These are phyloP conservation scores for Euphorbia corollata DNA, from an alignment of 441 rosid genomes.

Conservation along the genomic window DNA sequence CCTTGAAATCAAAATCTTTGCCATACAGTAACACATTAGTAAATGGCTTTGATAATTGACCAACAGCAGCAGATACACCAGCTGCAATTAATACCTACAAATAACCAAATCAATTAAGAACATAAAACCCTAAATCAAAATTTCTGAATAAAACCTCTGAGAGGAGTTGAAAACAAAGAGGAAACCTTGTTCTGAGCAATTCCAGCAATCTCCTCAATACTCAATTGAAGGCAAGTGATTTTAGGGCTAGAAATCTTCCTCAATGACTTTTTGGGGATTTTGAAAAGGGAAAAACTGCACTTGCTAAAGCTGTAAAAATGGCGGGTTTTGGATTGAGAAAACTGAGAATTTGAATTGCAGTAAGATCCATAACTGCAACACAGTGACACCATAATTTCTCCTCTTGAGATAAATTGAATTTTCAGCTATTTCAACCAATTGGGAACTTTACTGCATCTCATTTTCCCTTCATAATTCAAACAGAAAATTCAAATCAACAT, in stretches of 20 bases:
- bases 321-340: neutral
- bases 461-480: no score
- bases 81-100: conserved; percentile 67
- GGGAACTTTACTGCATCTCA: neutral
- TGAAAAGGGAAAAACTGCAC: conserved; percentile 1
- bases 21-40: conserved; percentile 49
- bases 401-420: neutral
- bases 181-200: conserved; percentile 59
- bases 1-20: conserved; percentile 46
- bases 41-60: conserved; percentile 81
- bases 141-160: neutral
- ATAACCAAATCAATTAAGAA: neutral
- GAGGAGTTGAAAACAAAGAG: neutral
- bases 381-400: conserved; percentile 5
- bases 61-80: conserved; percentile 62
- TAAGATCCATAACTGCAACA: conserved; percentile 13
- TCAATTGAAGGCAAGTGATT: conserved; percentile 34
- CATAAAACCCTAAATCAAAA: neutral
- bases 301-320: conserved; percentile 10
- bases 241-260: conserved; percentile 17
- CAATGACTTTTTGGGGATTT: conserved; percentile 4
- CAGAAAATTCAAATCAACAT: no score
- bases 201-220: conserved; percentile 45
- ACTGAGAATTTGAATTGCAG: conserved; percentile 12
- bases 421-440: conserved; percentile 1